Conservation (phyloP, 2,329 filamentous ascomycete genomes). For the Niveomyces coronatus region DNA sequence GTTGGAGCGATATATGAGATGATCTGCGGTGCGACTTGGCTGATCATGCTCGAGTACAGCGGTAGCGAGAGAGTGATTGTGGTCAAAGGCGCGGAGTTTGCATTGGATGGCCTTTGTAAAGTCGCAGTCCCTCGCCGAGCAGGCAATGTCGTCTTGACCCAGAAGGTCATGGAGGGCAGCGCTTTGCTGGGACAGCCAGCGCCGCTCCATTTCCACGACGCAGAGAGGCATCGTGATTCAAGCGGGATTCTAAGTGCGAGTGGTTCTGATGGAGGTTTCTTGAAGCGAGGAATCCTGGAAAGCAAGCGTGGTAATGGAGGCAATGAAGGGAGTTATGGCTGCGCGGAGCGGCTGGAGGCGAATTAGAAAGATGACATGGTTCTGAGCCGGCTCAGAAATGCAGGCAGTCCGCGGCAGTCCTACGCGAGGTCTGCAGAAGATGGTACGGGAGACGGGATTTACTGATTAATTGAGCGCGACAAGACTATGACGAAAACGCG, state of each 20-base stretch:
- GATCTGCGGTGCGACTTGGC: background rate
- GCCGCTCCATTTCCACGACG: constrained; percentile 22
- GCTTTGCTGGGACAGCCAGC: constrained; percentile 22
- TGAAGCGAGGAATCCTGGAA: background rate
- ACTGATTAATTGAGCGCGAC: too few species aligned
- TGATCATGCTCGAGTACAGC: background rate
- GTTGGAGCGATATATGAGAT: constrained; percentile 11
- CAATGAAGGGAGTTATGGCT: too few species aligned
- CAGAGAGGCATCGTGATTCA: constrained; percentile 20
- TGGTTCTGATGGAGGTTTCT: too few species aligned
- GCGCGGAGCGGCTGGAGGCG: too few species aligned
- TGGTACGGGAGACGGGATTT: too few species aligned
- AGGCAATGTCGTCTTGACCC: constrained; percentile 11
- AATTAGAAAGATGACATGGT: too few species aligned
- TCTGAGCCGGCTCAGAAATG: too few species aligned
- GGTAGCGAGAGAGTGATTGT: constrained; percentile 11
- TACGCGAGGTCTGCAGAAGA: too few species aligned
- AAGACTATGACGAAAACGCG: too few species aligned
- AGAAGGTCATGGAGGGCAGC: constrained; percentile 18
- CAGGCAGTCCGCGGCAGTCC: too few species aligned
- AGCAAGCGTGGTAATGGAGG: background rate
- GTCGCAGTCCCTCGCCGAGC: constrained; percentile 19
- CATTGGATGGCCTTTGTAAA: constrained; percentile 22
- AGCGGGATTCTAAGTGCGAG: background rate
- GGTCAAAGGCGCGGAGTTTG: constrained; percentile 23